phyloP scores from a whole-genome alignment of 176 grass and related monocot genomes.

The Triticum timopheevii region DNA sequence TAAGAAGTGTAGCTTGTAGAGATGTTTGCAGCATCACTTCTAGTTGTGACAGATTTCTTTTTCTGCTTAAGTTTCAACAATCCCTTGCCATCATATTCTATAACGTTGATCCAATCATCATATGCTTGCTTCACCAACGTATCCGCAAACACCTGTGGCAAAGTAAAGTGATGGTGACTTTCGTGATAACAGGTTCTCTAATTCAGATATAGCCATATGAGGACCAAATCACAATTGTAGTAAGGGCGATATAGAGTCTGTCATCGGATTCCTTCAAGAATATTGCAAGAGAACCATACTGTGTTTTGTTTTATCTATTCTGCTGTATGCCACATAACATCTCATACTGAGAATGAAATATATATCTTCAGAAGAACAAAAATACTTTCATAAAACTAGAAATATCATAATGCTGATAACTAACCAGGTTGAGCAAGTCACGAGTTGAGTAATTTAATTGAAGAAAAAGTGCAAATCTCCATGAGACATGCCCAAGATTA shows the following conservation, averaged over 20 bases:
- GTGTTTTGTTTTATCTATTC: background rate
- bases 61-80: conserved; percentile 79
- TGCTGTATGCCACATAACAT: background rate
- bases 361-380: background rate
- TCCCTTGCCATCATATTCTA: conserved; percentile 80
- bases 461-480: background rate
- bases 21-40: conserved; percentile 42
- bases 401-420: conserved; percentile 16
- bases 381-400: background rate
- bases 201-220: background rate
- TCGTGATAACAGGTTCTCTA: conserved; percentile 4
- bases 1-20: conserved; percentile 36
- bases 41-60: conserved; percentile 60
- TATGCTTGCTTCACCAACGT: conserved; percentile 78
- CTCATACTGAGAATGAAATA: background rate
- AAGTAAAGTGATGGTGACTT: conserved; percentile 6
- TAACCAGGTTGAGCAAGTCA: background rate
- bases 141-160: conserved; percentile 58
- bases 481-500: background rate
- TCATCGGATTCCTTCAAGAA: conserved; percentile 7
- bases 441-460: background rate
- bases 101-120: conserved; percentile 73
- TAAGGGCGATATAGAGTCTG: background rate
- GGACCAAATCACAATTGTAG: background rate
- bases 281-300: background rate